Evolutionary conservation across 768 basidiomycete genomes (phyloP).

Genomic region (Fomitopsis pulvina): DNA sequence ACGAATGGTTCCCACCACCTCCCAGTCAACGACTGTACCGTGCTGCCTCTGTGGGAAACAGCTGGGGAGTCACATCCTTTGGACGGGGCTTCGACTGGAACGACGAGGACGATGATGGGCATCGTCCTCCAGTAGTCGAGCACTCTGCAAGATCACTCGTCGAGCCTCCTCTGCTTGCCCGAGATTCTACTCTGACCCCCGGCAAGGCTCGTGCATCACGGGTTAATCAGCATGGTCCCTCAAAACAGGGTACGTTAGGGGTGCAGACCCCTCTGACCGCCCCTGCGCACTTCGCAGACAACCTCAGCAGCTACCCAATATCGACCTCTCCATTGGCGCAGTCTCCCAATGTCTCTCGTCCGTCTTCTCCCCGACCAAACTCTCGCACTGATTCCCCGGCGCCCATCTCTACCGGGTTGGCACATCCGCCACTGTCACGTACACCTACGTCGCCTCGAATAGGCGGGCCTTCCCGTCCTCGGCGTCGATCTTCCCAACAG

Average conservation of each 20-base stretch:
- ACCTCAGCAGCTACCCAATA: constrained; percentile 13
- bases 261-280: background rate
- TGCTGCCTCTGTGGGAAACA: constrained; percentile 62
- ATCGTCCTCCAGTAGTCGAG: constrained; percentile 2
- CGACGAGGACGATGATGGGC: constrained; percentile 27
- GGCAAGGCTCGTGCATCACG: background rate
- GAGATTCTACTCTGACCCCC: background rate
- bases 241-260: background rate
- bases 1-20: constrained; percentile 58
- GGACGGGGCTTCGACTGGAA: constrained; percentile 80
- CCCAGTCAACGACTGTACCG: constrained; percentile 42
- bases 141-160: constrained; percentile 1
- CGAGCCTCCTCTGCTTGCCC: background rate
- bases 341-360: constrained; percentile 22
- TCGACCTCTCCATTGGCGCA: constrained; percentile 15
- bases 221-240: background rate
- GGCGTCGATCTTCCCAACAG: constrained; percentile 77
- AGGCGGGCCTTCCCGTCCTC: constrained; percentile 51
- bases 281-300: constrained; percentile 5
- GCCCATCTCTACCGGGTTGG: constrained; percentile 22
- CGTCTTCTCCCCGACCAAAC: constrained; percentile 20
- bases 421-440: constrained; percentile 27
- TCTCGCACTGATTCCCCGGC: constrained; percentile 18
- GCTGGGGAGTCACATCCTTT: constrained; percentile 83
- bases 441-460: constrained; percentile 31